Conservation (phyloP, 2,329 filamentous ascomycete species). For the Penicillium sp. region DNA sequence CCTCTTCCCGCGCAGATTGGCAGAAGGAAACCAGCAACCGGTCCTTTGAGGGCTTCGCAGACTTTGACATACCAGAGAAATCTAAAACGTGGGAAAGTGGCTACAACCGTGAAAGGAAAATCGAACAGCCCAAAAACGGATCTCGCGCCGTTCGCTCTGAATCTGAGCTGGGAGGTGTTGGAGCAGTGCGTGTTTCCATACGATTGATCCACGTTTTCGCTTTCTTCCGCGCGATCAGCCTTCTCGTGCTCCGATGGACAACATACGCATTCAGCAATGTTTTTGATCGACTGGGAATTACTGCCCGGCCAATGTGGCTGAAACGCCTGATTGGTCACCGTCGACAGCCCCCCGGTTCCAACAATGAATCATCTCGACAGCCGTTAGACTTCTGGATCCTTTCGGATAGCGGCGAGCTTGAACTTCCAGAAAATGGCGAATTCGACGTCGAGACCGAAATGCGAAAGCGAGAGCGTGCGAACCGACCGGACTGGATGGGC, state of each 20-base stretch:
- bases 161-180: conserved; percentile 63
- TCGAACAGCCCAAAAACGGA: conserved; percentile 41
- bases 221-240: conserved; percentile 74
- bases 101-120: conserved; percentile 48
- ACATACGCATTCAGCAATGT: conserved; percentile 57
- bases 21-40: conserved; percentile 15
- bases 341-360: conserved; percentile 18
- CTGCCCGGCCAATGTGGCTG: conserved; percentile 65
- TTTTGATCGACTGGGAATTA: conserved; percentile 62
- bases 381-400: conserved; percentile 57
- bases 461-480: conserved; percentile 59
- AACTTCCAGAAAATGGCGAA: conserved; percentile 61
- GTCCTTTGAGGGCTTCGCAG: conserved; percentile 35
- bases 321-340: conserved; percentile 35
- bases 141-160: conserved; percentile 38
- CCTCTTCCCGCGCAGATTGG: conserved; percentile 18
- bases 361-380: conserved; percentile 19
- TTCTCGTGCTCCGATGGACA: conserved; percentile 61
- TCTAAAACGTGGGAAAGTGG: conserved; percentile 46
- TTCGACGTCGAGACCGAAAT: conserved; percentile 83
- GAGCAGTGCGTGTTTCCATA: conserved; percentile 74
- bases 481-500: conserved; percentile 42
- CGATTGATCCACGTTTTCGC: conserved; percentile 73
- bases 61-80: conserved; percentile 38
- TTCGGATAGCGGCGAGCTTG: conserved; percentile 54